Base-by-base conservation (phyloP, 257 asterid species). In the Ilex aquifolium region DNA sequence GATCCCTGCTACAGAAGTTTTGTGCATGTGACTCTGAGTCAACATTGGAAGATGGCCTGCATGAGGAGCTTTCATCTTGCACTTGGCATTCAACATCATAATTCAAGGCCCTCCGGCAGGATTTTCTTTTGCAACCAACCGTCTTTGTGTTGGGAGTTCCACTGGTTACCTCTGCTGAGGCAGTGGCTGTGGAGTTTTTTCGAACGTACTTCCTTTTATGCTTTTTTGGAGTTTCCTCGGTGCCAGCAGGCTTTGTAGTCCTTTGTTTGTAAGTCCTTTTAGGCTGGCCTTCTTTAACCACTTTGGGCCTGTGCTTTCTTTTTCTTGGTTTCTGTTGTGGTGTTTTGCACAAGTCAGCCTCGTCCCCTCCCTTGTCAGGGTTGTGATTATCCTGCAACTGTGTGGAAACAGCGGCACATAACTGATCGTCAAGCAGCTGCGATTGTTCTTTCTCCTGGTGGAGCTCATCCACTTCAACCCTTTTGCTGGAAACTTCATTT, bases 281-380 rank as follows among this genome's bases (percentile, higher is more conserved):
- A 65, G 76, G 65, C 72, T 83, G 49, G 63, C 86, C 88, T 76
- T 87, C 99, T 57, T 64, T 66, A 40, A 93, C 71, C 54, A 93
- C 99, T 71, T 87, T 93, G 52, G 99, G 99, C 83, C 97, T 86
- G 83, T 93, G 96, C 68, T 84, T 93, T 74, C 68, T 90, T 75
- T 84, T 77, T 72, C 94, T 87, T 50, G 85, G 69, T 76, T 81
- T 93, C 69, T 62, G 85, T 63, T 74, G 90, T 46, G 91, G 90
- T 63, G 99, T 83, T 74, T 74, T 81, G 67, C 44, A 73, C 72
- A 76, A 57, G 67, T 82, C 84, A 63, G 70, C 90, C 65, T 72
- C 83, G 7, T 63, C 69, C 68, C 76, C 85, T 69, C 80, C 94
- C 77, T 78, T 87, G 83, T 76, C 95, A 73, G 88, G 90, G 86